Conservation (phyloP, 1,139 yeast genomes). For the Hemisphaericaspora xylanilytica region DNA sequence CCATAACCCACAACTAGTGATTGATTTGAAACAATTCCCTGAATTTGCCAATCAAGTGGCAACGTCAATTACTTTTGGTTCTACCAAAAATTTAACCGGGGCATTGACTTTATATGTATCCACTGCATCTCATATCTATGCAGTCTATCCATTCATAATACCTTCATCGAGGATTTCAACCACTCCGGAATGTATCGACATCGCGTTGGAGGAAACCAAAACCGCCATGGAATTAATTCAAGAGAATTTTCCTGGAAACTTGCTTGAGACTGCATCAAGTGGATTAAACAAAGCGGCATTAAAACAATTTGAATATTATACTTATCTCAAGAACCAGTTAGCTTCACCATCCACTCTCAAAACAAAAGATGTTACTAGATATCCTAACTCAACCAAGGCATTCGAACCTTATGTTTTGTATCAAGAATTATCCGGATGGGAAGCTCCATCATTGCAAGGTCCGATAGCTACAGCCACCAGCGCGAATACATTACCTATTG, state of each 20-base stretch:
- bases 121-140: conserved; percentile 24
- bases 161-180: conserved; percentile 22
- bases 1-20: conserved; percentile 22
- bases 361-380: not conserved
- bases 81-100: conserved; percentile 28
- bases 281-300: conserved; percentile 17
- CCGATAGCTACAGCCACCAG: conserved; percentile 16
- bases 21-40: conserved; percentile 19
- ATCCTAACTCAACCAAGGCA: not conserved
- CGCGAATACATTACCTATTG: conserved; percentile 1
- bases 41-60: conserved; percentile 20
- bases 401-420: conserved; percentile 1
- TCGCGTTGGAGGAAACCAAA: conserved; percentile 27
- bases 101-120: conserved; percentile 36
- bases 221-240: conserved; percentile 19
- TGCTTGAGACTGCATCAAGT: conserved; percentile 14
- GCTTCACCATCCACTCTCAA: conserved; percentile 4
- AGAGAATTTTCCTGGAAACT: conserved; percentile 15
- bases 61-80: conserved; percentile 38
- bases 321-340: conserved; percentile 19
- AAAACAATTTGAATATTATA: conserved; percentile 22
- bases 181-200: conserved; percentile 21
- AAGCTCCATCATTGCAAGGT: conserved; percentile 22
- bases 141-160: conserved; percentile 34
- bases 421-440: conserved; percentile 6